Evolutionary conservation across 1,284 basidiomycete species (phyloP).

Genomic region (Chalciporus sp.): DNA sequence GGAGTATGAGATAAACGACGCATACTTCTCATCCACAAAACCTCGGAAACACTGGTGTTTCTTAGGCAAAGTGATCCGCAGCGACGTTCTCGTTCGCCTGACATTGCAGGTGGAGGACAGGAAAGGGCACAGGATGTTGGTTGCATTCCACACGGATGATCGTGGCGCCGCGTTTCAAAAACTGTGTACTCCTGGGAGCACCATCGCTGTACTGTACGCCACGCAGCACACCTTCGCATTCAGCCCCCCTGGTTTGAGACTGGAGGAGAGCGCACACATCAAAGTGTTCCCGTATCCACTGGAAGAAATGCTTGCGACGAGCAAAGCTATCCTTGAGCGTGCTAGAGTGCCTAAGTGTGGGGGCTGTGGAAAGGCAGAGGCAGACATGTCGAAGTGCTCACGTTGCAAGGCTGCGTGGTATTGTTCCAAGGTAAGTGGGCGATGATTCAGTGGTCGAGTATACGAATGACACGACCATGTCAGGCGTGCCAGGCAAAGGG

Average conservation of each 20-base stretch:
- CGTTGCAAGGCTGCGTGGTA: conserved; percentile 33
- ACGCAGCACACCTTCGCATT: conserved; percentile 34
- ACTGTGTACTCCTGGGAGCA: conserved; percentile 31
- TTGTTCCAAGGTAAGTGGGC: conserved; percentile 31
- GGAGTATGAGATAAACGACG: conserved; percentile 22
- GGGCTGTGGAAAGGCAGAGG: conserved; percentile 22
- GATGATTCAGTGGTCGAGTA: neutral
- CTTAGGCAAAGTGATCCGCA: conserved; percentile 29
- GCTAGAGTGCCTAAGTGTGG: conserved; percentile 25
- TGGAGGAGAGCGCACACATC: conserved; percentile 27
- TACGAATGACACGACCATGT: conserved; percentile 7
- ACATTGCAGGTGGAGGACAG: conserved; percentile 31
- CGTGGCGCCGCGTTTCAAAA: conserved; percentile 27
- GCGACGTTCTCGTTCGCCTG: conserved; percentile 26
- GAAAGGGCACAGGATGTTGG: conserved; percentile 25
- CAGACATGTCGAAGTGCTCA: conserved; percentile 28
- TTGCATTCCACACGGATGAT: conserved; percentile 37
- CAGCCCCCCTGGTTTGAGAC: conserved; percentile 30
- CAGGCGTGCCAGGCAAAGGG: conserved; percentile 27
- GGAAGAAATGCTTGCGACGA: conserved; percentile 31
- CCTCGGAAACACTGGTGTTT: conserved; percentile 35
- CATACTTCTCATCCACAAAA: conserved; percentile 25
- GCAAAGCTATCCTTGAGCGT: conserved; percentile 24
- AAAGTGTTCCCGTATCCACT: conserved; percentile 32
- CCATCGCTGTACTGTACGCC: conserved; percentile 35